Percentiles rank a stretch among this genome's conserved stretches.
Evolutionary conservation across 495 filamentous ascomycete genomes (phyloP).

Genomic region (Pseudomonodictys pantanalensis): DNA sequence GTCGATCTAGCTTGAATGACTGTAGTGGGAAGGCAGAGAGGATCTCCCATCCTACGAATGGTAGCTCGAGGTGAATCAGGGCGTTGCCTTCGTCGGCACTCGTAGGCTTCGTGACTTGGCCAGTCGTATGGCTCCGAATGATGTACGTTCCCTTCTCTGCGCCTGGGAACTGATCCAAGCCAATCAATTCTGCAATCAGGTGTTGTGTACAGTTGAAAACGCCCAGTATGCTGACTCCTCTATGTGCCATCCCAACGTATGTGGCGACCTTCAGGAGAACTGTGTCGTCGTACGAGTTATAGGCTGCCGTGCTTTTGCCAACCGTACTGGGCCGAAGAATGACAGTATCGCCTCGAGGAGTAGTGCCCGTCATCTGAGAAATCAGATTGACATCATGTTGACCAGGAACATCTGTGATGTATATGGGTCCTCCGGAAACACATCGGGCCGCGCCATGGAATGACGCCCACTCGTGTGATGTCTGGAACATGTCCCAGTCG

Average conservation of each 20-base stretch:
- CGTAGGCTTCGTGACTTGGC: constrained; percentile 54
- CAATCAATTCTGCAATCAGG: constrained; percentile 61
- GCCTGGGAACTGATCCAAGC: constrained; percentile 70
- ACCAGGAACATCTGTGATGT: constrained; percentile 86
- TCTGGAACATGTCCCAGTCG: constrained; percentile 99
- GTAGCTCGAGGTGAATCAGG: constrained; percentile 58
- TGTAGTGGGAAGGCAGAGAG: constrained; percentile 67
- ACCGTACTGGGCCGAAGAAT: constrained; percentile 71
- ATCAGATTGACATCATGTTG: constrained; percentile 73
- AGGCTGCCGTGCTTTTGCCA: constrained; percentile 68
- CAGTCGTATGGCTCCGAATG: constrained; percentile 68
- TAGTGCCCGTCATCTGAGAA: constrained; percentile 69
- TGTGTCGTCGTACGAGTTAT: constrained; percentile 68
- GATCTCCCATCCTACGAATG: constrained; percentile 72
- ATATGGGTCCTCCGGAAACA: constrained; percentile 86
- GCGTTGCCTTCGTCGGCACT: constrained; percentile 29
- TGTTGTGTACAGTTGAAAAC: constrained; percentile 72
- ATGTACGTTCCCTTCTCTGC: constrained; percentile 60
- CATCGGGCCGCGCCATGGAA: constrained; percentile 90
- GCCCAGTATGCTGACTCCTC: constrained; percentile 73
- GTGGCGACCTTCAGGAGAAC: constrained; percentile 74
- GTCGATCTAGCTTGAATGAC: constrained; percentile 49
- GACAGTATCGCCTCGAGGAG: constrained; percentile 64
- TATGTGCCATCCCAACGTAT: constrained; percentile 60
- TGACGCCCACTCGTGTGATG: constrained; percentile 66